Evolutionary conservation across 2,329 filamentous ascomycete genomes (phyloP).

Genomic region (Seiridium unicorne): DNA sequence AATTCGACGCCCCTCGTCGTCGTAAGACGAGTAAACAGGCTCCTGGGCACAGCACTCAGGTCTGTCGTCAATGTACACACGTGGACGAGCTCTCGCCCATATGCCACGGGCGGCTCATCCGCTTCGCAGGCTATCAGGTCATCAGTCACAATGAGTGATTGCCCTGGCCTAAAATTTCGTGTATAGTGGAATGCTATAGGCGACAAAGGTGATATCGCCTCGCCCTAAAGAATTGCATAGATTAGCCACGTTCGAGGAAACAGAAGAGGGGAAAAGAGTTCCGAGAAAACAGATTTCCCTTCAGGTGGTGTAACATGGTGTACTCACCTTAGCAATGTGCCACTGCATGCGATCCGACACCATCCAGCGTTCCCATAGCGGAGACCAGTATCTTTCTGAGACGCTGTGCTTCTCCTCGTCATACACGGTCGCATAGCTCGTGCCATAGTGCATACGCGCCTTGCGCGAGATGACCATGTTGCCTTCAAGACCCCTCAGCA

Average conservation of each 20-base stretch:
- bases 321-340: constrained; percentile 73
- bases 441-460: constrained; percentile 76
- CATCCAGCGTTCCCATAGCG: constrained; percentile 81
- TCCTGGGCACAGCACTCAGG: constrained; percentile 70
- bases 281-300: neutral
- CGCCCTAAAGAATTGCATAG: constrained; percentile 48
- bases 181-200: constrained; percentile 85
- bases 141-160: constrained; percentile 75
- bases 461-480: constrained; percentile 76
- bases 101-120: constrained; percentile 62
- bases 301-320: neutral
- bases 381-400: constrained; percentile 75
- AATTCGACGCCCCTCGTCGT: constrained; percentile 80
- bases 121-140: constrained; percentile 75
- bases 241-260: neutral
- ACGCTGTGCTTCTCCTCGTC: constrained; percentile 73
- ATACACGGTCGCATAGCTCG: constrained; percentile 78
- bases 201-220: constrained; percentile 69
- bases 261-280: neutral
- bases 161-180: constrained; percentile 76
- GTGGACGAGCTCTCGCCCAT: constrained; percentile 62
- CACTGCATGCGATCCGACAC: constrained; percentile 81
- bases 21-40: constrained; percentile 71
- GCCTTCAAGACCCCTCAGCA: constrained; percentile 71
- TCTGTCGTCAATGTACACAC: constrained; percentile 83